Conservation (phyloP, 2,329 filamentous ascomycete genomes). For the Phyllosticta citriasiana region DNA sequence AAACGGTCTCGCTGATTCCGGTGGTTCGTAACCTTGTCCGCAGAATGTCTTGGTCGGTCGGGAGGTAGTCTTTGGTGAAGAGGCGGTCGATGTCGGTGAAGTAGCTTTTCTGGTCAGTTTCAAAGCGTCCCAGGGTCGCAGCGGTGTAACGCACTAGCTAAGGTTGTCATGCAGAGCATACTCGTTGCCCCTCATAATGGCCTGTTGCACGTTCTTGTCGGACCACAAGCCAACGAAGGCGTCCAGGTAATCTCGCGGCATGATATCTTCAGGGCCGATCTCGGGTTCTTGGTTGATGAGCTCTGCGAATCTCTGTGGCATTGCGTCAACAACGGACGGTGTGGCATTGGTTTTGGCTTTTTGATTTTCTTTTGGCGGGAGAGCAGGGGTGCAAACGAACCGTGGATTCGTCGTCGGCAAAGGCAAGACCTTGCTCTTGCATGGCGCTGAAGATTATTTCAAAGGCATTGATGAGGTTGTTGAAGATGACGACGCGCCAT, state of each 20-base stretch:
- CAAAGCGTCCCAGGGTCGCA: not conserved
- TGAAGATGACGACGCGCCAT: conserved; percentile 92
- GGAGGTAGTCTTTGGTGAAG: conserved; percentile 63
- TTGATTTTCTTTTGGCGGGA: not conserved
- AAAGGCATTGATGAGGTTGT: conserved; percentile 87
- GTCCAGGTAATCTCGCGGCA: conserved; percentile 66
- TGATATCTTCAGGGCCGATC: conserved; percentile 68
- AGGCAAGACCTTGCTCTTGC: conserved; percentile 70
- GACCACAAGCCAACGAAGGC: conserved; percentile 79
- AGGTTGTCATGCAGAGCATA: conserved; percentile 95
- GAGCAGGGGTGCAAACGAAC: conserved; percentile 35
- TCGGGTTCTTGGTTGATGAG: conserved; percentile 72
- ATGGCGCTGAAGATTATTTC: conserved; percentile 85
- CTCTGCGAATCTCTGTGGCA: conserved; percentile 60
- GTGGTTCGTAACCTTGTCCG: conserved; percentile 85
- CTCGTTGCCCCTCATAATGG: conserved; percentile 91
- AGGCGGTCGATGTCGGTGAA: conserved; percentile 58
- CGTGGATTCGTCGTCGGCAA: conserved; percentile 69
- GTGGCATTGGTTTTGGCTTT: too few species aligned
- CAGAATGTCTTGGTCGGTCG: conserved; percentile 88
- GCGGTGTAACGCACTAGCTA: conserved; percentile 59
- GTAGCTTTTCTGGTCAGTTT: conserved; percentile 50
- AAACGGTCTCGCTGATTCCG: conserved; percentile 90
- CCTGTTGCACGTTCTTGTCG: conserved; percentile 72
- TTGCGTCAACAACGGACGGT: not conserved